Evolutionary conservation across 805 yeast genomes (phyloP), one percentile per base, ranked within the genome.

Genomic region (Naumovozyma baii): DNA sequence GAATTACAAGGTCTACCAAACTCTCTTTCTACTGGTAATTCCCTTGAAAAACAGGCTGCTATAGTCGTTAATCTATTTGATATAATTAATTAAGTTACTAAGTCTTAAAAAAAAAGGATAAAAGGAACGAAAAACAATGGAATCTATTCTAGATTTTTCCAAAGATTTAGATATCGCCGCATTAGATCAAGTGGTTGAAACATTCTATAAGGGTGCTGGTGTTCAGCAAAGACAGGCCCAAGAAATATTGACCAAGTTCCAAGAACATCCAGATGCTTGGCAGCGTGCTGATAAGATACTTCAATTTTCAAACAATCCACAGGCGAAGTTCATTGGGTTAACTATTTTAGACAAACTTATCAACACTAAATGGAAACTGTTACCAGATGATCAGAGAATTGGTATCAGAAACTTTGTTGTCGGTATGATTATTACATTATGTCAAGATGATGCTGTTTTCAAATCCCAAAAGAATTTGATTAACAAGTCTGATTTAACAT

Each of bases 181-280:
- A 42, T 72, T 92, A 51, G 98, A 92, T 64, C 77, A 73, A 41
- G 82, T 88, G 18, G 97, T 90, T 22, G 82, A 77, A 41, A 73
- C 90, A 4, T 86, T 92, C 58, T 92, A 83, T 63, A 72, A 72
- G 42, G 92, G 94, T 3, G 70, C 82, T 3, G 90, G 94, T 30
- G 61, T 67, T 9, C 68, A 63, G 31, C 87, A 80, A 51, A 76
- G 75, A 45, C 68, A 71, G 47, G 94, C 95, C 8, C 90, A 80
- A 62, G 69, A 70, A 30, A 64, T 81, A 7, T 71, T 83, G 52
- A 80, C 83, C 17, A 75, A 78, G 63, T 88, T 92, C 61, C 96
- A 92, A 63, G 94, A 86, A 46, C 83, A 87, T 61, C 94, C 92
- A 2, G 95, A 90, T 52, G 81, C 96, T 18, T 92, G 99, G 99